Conservation (phyloP, 805 yeast species). For the Candida nitratophila region DNA sequence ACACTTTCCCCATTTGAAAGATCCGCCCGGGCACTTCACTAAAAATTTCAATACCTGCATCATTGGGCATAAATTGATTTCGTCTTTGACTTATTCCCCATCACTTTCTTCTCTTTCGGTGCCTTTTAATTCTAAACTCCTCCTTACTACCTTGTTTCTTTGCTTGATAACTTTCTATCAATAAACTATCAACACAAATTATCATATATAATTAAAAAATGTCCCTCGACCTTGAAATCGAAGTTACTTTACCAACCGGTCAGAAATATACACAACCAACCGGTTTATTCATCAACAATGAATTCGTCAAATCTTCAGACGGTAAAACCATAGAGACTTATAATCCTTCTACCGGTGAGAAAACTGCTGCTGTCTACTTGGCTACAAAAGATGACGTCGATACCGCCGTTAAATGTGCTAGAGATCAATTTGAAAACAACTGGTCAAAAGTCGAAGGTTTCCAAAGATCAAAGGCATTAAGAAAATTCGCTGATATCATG, state of each 20-base stretch:
- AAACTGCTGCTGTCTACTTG: slow-evolving; percentile 42
- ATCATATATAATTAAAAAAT: neutral
- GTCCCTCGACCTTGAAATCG: slow-evolving; percentile 1
- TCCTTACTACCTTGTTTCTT: too few relatives aligned
- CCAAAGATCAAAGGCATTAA: slow-evolving; percentile 36
- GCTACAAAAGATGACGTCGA: slow-evolving; percentile 48
- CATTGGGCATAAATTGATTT: too few relatives aligned
- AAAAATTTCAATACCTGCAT: too few relatives aligned
- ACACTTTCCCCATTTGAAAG: too few relatives aligned
- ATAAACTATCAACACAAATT: too few relatives aligned
- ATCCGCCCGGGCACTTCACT: too few relatives aligned
- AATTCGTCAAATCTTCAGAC: slow-evolving; percentile 54
- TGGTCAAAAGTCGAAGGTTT: slow-evolving; percentile 44
- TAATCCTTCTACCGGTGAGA: slow-evolving; percentile 50
- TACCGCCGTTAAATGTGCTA: slow-evolving; percentile 45
- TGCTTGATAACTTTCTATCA: too few relatives aligned
- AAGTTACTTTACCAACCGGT: slow-evolving; percentile 42
- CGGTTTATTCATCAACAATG: slow-evolving; percentile 85
- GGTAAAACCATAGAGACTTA: slow-evolving; percentile 52
- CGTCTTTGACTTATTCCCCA: neutral
- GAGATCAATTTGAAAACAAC: slow-evolving; percentile 34
- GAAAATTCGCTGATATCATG: slow-evolving; percentile 43
- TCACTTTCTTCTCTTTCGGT: too few relatives aligned
- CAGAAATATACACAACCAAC: slow-evolving; percentile 58
- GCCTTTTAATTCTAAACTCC: too few relatives aligned